A percentile compares a stretch with the other conserved stretches of the same genome.
phyloP scores from a whole-genome alignment of 805 yeast genomes.

The Kodamaea hsintzibuensis region DNA sequence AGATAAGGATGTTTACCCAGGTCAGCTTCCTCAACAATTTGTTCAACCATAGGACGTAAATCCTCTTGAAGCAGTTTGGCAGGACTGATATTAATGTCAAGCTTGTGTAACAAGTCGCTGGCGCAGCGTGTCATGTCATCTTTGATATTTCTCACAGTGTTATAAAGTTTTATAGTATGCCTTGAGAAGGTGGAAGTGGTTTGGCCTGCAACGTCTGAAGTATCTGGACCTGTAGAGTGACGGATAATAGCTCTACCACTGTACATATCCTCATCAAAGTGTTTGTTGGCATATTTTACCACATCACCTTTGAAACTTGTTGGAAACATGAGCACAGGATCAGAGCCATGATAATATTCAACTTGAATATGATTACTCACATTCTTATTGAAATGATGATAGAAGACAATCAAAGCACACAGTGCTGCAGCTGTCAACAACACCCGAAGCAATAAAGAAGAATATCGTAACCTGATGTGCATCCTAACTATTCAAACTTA shows the following conservation, averaged over 20 bases:
- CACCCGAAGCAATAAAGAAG: neutral
- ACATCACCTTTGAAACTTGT: constrained; percentile 2
- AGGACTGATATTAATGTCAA: neutral
- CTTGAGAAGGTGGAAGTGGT: neutral
- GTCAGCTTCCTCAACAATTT: constrained; percentile 1
- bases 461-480: neutral
- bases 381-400: neutral
- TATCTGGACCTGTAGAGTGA: neutral
- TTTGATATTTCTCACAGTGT: neutral
- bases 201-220: neutral
- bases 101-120: neutral
- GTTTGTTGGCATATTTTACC: neutral
- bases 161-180: constrained; percentile 1
- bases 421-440: neutral
- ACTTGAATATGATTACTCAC: neutral
- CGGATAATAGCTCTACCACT: neutral
- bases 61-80: constrained; percentile 5
- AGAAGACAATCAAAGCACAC: neutral
- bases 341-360: neutral
- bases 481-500: neutral
- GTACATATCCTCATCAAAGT: neutral
- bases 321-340: constrained; percentile 3
- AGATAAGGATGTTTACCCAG: constrained; percentile 6
- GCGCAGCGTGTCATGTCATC: constrained; percentile 1
- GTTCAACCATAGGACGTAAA: constrained; percentile 3